Evolutionary conservation across 1,139 yeast genomes (phyloP).

Genomic region (Taphrina deformans): DNA sequence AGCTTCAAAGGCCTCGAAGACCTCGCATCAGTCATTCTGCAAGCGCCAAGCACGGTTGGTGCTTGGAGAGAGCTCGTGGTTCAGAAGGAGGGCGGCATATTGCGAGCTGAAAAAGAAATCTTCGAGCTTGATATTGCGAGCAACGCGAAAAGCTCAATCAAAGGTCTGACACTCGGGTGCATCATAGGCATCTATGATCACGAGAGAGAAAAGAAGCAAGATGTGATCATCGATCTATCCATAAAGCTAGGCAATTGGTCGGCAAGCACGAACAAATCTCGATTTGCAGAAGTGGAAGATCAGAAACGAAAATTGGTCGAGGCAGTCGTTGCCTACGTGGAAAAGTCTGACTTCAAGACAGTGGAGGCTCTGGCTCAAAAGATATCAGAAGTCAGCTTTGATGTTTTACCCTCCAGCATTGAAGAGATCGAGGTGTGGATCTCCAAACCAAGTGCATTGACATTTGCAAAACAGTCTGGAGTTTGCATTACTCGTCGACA

Average conservation of each 20-base stretch:
- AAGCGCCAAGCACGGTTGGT: neutral
- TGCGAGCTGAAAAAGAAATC: slow-evolving; percentile 21
- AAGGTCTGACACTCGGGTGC: slow-evolving; percentile 8
- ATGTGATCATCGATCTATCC: slow-evolving; percentile 8
- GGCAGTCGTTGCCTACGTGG: neutral
- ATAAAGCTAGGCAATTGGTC: neutral
- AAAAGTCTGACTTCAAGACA: slow-evolving; percentile 4
- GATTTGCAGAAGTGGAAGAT: neutral
- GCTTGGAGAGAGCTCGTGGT: neutral
- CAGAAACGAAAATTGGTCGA: slow-evolving; percentile 1
- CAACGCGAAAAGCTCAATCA: neutral
- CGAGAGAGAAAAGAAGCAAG: slow-evolving; percentile 20
- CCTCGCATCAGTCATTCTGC: neutral
- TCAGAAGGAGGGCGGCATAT: slow-evolving; percentile 22
- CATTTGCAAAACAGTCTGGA: slow-evolving; percentile 8
- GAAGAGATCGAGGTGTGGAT: neutral
- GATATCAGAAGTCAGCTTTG: slow-evolving; percentile 8
- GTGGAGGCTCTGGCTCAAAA: slow-evolving; percentile 27
- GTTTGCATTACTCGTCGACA: slow-evolving; percentile 8
- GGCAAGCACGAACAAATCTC: neutral
- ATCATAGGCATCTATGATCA: slow-evolving; percentile 27
- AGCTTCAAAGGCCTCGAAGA: neutral
- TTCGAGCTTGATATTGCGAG: neutral
- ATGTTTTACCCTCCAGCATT: neutral
- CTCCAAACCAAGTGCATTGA: slow-evolving; percentile 15